phyloP scores from a whole-genome alignment of 495 filamentous ascomycete species.

The Neurospora sp. region DNA sequence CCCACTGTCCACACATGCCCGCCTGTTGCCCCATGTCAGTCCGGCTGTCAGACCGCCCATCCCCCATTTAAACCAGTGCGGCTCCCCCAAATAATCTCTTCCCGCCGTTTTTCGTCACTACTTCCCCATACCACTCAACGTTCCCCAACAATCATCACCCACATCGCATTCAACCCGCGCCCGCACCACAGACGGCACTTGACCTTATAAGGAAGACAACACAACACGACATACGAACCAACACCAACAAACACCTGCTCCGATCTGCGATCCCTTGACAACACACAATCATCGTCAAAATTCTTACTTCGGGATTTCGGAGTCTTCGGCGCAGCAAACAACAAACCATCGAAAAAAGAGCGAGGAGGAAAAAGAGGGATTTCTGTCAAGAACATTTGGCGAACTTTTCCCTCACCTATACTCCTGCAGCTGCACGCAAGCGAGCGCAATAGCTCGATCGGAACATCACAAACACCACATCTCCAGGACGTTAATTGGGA shows the following conservation, averaged over 20 bases:
- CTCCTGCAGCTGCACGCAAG: conserved; percentile 14
- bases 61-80: conserved; percentile 28
- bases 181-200: conserved; percentile 5
- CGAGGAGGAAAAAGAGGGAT: neutral
- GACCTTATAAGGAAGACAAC: neutral
- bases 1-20: conserved; percentile 14
- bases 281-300: neutral
- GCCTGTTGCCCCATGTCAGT: conserved; percentile 5
- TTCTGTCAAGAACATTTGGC: neutral
- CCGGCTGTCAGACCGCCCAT: conserved; percentile 14
- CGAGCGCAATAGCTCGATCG: conserved; percentile 13
- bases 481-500: conserved; percentile 2
- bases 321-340: neutral
- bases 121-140: conserved; percentile 22
- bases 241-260: neutral
- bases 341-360: neutral
- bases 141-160: conserved; percentile 16
- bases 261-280: neutral
- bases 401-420: neutral
- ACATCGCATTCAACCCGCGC: conserved; percentile 2
- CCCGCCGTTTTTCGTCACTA: conserved; percentile 11
- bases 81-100: conserved; percentile 20
- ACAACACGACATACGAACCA: neutral
- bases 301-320: neutral
- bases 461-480: neutral